These are phyloP conservation scores for Haematococcus sp. DNA, from an alignment of 139 green algal species.

Conservation along the genomic window DNA sequence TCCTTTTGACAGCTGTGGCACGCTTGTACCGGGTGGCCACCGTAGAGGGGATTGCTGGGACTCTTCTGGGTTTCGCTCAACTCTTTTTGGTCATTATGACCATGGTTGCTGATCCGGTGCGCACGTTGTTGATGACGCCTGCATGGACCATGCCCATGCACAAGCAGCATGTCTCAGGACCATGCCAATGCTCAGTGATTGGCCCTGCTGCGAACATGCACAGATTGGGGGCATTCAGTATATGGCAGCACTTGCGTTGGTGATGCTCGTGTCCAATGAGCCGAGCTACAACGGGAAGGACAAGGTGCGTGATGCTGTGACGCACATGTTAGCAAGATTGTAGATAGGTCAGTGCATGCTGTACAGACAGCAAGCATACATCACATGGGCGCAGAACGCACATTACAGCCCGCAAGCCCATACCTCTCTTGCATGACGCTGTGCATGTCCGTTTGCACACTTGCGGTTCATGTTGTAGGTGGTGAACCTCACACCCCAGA, in stretches of 20 bases:
- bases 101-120: slow-evolving; percentile 8
- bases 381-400: neutral
- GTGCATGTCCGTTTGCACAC: neutral
- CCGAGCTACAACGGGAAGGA: neutral
- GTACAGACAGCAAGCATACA: neutral
- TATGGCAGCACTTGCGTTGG: neutral
- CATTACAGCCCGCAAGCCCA: neutral
- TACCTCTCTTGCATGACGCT: neutral
- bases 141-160: neutral
- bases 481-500: too few species aligned
- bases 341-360: neutral
- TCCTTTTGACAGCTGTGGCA: too few species aligned
- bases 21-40: too few species aligned
- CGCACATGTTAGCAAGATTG: neutral
- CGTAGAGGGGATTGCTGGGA: too few species aligned
- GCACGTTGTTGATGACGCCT: neutral
- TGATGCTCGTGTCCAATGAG: slow-evolving; percentile 8
- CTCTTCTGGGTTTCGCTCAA: slow-evolving; percentile 7
- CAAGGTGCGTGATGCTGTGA: neutral
- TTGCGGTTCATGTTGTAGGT: neutral
- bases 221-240: neutral
- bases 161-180: neutral
- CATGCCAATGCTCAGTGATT: neutral
- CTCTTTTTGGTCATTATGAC: slow-evolving; percentile 26
- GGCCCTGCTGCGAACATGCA: neutral